Conservation (phyloP, 2,329 filamentous ascomycete genomes). For the Nigrograna mackinnonii region DNA sequence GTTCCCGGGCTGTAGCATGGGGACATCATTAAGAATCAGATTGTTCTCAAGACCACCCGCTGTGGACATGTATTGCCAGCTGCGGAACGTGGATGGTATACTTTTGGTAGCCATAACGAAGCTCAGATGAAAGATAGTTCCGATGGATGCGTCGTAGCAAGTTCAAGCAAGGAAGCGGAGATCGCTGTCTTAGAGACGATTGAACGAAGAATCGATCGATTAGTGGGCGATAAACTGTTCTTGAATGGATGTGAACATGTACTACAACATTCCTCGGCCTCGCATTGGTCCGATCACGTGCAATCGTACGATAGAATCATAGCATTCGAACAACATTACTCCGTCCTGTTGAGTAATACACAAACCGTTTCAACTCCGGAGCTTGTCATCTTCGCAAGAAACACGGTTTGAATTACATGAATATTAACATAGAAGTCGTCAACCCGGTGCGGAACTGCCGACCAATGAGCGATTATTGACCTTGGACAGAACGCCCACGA, state of each 20-base stretch:
- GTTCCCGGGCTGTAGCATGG: slow-evolving; percentile 8
- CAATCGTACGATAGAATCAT: no score
- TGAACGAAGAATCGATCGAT: no score
- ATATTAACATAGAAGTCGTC: no score
- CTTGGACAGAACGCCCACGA: no score
- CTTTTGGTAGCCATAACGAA: slow-evolving; percentile 6
- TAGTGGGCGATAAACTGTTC: no score
- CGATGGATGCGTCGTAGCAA: neutral
- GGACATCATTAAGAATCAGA: slow-evolving; percentile 45
- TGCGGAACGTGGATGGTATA: slow-evolving; percentile 19
- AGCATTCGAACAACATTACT: no score
- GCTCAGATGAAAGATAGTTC: neutral
- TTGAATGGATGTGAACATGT: neutral
- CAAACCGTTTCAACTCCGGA: no score
- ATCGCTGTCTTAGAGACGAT: neutral
- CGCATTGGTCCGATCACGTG: neutral
- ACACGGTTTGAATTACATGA: no score
- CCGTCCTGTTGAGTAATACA: no score
- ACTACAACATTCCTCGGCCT: neutral
- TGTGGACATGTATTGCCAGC: slow-evolving; percentile 56
- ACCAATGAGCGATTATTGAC: no score
- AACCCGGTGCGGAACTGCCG: no score
- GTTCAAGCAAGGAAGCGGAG: neutral
- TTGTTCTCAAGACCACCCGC: slow-evolving; percentile 53
- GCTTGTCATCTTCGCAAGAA: no score